Percentiles rank a stretch among this genome's conserved stretches.
Evolutionary conservation across 139 green algal genomes (phyloP).

Genomic region (Spirogloea muscicola): DNA sequence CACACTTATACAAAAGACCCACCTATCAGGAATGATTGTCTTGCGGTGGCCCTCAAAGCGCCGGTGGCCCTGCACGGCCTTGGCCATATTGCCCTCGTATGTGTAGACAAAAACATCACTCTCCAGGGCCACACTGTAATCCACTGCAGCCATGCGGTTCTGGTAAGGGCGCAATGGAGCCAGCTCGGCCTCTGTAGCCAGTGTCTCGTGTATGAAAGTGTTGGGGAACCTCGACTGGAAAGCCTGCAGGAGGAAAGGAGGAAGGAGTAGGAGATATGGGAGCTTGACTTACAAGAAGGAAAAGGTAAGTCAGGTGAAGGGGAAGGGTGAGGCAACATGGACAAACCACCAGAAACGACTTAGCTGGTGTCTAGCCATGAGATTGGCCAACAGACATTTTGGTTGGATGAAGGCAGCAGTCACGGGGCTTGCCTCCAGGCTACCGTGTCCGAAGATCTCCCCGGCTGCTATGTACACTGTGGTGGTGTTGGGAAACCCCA

Average conservation of each 20-base stretch:
- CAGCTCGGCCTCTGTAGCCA: conserved; percentile 31
- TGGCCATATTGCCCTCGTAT: conserved; percentile 42
- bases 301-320: too few species aligned
- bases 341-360: too few species aligned
- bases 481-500: conserved; percentile 29
- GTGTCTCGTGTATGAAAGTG: conserved; percentile 22
- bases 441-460: conserved; percentile 37
- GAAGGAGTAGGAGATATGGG: conserved; percentile 2
- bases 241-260: conserved; percentile 2
- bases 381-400: too few species aligned
- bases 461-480: conserved; percentile 36
- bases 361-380: too few species aligned
- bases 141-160: conserved; percentile 33
- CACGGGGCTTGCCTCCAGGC: too few species aligned
- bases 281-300: too few species aligned
- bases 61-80: conserved; percentile 33
- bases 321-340: too few species aligned
- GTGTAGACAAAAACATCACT: conserved; percentile 42
- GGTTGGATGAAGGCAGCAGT: too few species aligned
- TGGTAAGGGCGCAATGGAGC: conserved; percentile 2
- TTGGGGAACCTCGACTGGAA: conserved; percentile 1
- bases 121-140: conserved; percentile 33
- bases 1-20: not conserved
- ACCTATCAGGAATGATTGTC: conserved; percentile 42
- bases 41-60: conserved; percentile 24